Percentiles rank a stretch among this genome's conserved stretches.
These are phyloP conservation scores for Astrothelium macrocarpum DNA, from an alignment of 495 filamentous ascomycete species.

Conservation along the genomic window DNA sequence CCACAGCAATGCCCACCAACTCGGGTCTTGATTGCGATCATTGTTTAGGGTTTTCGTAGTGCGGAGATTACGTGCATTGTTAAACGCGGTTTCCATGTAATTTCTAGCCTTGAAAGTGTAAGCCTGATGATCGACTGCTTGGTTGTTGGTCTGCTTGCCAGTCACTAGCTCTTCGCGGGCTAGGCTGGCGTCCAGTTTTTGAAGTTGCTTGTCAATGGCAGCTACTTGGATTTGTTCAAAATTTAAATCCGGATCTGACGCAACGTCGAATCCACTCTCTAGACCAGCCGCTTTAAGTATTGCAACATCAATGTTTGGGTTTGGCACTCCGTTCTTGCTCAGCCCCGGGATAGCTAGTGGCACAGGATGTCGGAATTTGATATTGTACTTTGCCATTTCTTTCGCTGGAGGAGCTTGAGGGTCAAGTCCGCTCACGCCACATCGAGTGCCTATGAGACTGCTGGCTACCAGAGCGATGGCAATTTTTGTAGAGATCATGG, in stretches of 20 bases:
- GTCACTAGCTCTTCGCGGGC: background rate
- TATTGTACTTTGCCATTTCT: no score
- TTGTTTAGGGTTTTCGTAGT: background rate
- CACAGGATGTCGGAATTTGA: no score
- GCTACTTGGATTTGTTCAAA: no score
- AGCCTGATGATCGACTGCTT: background rate
- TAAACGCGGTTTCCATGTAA: background rate
- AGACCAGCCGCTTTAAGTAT: background rate
- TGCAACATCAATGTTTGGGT: background rate
- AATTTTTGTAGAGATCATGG: background rate
- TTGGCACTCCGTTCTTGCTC: background rate
- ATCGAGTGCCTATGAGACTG: background rate
- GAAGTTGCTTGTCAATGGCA: no score
- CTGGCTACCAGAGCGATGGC: background rate
- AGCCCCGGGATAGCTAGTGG: no score
- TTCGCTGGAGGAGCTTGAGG: background rate
- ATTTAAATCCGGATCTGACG: no score
- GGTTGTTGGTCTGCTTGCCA: background rate
- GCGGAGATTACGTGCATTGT: background rate
- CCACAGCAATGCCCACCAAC: slow-evolving; percentile 3
- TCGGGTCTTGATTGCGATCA: background rate
- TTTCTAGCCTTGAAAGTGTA: background rate
- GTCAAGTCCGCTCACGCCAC: background rate
- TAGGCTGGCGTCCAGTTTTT: background rate
- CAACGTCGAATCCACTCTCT: no score